These are phyloP conservation scores for Talaromyces verruculosus DNA, from an alignment of 2,329 filamentous ascomycete species.

Conservation along the genomic window DNA sequence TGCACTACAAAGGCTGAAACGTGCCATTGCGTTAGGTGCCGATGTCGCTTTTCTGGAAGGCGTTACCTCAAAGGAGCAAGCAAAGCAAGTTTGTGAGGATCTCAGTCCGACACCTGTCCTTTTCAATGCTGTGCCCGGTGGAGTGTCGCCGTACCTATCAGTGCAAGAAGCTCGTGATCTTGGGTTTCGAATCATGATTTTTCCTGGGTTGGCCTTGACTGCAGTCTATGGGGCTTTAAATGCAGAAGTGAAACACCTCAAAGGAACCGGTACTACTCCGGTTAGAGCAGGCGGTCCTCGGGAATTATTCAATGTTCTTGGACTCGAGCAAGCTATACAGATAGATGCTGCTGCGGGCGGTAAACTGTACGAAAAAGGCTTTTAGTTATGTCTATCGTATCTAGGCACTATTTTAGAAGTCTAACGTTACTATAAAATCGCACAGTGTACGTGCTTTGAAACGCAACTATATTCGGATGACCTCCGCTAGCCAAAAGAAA, in stretches of 20 bases:
- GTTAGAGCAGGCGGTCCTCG: constrained; percentile 24
- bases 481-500: neutral
- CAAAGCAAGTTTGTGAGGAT: constrained; percentile 27
- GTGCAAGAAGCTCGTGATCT: constrained; percentile 32
- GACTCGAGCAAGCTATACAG: constrained; percentile 31
- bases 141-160: constrained; percentile 32
- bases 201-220: constrained; percentile 31
- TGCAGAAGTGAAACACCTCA: constrained; percentile 28
- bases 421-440: neutral
- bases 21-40: constrained; percentile 31
- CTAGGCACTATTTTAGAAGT: neutral
- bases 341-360: constrained; percentile 35
- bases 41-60: constrained; percentile 38
- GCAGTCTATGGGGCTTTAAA: constrained; percentile 30
- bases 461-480: neutral
- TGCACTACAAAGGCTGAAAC: constrained; percentile 31
- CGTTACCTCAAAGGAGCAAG: constrained; percentile 31
- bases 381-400: constrained; percentile 12
- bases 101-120: constrained; percentile 33
- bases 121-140: constrained; percentile 38
- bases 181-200: constrained; percentile 39
- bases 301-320: constrained; percentile 34
- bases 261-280: constrained; percentile 28
- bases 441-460: neutral
- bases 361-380: constrained; percentile 18